phyloP scores from a whole-genome alignment of 306 rosid species.

The Abrus precatorius region DNA sequence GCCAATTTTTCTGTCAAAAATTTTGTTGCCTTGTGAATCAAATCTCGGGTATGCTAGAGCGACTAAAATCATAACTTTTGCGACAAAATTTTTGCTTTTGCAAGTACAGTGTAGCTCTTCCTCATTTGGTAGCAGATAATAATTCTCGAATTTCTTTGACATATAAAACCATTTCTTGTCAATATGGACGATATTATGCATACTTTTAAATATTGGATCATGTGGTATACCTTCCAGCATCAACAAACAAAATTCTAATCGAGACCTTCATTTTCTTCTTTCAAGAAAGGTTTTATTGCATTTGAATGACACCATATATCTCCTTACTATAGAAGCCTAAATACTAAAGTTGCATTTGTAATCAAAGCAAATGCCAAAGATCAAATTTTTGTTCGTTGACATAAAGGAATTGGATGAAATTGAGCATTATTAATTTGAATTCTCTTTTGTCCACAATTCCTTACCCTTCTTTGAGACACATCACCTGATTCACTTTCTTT shows the following conservation, averaged over 20 bases:
- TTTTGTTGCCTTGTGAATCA: no score
- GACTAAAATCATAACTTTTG: no score
- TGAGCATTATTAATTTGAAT: neutral
- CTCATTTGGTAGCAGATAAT: no score
- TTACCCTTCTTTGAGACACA: neutral
- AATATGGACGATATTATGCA: no score
- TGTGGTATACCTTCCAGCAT: neutral
- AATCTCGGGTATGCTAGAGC: no score
- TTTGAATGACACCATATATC: no score
- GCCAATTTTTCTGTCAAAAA: neutral
- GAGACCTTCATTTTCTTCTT: neutral
- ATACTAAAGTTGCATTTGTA: neutral
- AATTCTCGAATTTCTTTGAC: no score
- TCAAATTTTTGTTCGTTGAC: neutral
- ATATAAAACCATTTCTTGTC: no score
- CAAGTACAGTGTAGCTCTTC: no score
- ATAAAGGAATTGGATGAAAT: neutral
- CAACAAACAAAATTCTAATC: neutral
- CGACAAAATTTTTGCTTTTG: no score
- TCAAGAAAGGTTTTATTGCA: neutral
- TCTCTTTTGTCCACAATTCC: neutral
- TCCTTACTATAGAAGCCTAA: neutral
- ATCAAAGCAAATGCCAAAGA: neutral
- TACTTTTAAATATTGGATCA: no score
- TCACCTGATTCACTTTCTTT: neutral